Evolutionary conservation across 345 rosid species (phyloP).

Genomic region (Stellera chamaejasme): DNA sequence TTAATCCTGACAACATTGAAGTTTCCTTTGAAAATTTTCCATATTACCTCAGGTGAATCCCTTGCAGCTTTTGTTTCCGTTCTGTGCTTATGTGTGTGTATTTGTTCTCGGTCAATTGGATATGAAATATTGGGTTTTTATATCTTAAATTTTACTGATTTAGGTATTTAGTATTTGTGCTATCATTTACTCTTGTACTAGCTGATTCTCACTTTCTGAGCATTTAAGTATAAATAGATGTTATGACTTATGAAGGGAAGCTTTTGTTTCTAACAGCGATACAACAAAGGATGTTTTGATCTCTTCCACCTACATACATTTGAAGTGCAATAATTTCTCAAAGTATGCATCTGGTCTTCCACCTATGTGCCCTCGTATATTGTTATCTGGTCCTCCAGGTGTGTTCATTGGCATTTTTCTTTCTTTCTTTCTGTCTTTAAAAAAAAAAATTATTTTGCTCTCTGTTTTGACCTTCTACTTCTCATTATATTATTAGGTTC

Average conservation of each 20-base stretch:
- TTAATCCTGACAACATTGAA: conserved; percentile 47
- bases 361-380: conserved; percentile 71
- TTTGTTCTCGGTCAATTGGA: not conserved
- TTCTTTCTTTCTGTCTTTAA: not conserved
- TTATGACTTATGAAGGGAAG: conserved; percentile 4
- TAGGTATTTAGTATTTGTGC: not conserved
- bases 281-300: conserved; percentile 83
- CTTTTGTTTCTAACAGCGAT: conserved; percentile 43
- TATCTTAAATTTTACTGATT: not conserved
- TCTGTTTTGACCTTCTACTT: too few relatives aligned
- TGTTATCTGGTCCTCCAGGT: conserved; percentile 98
- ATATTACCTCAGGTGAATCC: conserved; percentile 61
- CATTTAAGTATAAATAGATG: not conserved
- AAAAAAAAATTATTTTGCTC: too few relatives aligned
- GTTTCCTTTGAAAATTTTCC: conserved; percentile 70
- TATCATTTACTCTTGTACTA: not conserved
- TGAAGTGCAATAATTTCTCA: conserved; percentile 65
- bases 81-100: not conserved
- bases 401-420: not conserved
- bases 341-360: conserved; percentile 73
- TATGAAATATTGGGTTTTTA: not conserved
- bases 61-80: not conserved
- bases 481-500: conserved; percentile 41
- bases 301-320: conserved; percentile 64
- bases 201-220: not conserved